Evolutionary conservation across 2,329 filamentous ascomycete genomes (phyloP).

Genomic region (Venturia asperata): DNA sequence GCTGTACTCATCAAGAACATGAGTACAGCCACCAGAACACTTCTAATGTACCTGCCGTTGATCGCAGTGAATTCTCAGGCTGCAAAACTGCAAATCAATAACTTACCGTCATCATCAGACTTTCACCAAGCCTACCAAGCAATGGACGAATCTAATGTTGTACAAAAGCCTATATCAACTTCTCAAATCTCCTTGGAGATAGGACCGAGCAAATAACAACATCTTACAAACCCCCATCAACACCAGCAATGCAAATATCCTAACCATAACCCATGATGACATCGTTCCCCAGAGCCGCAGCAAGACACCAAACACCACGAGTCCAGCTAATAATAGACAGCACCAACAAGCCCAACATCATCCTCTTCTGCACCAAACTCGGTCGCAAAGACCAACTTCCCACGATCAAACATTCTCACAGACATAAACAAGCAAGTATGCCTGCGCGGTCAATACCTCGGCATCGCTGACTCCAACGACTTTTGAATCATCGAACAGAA

Average conservation of each 20-base stretch:
- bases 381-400: background rate
- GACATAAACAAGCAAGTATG: slow-evolving; percentile 81
- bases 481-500: slow-evolving; percentile 91
- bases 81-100: too few species aligned
- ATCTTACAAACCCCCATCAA: background rate
- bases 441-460: slow-evolving; percentile 77
- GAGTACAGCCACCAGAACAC: too few species aligned
- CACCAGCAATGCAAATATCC: slow-evolving; percentile 2
- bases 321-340: background rate
- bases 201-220: background rate
- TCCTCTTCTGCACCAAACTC: background rate
- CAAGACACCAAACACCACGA: background rate
- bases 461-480: slow-evolving; percentile 77
- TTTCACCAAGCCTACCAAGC: background rate
- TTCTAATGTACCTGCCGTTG: too few species aligned
- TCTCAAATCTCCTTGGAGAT: background rate
- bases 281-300: background rate
- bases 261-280: background rate
- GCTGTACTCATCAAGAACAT: too few species aligned
- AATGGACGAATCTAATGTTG: background rate
- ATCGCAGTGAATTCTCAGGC: too few species aligned
- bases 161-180: background rate
- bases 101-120: too few species aligned
- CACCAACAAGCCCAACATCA: background rate
- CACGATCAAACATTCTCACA: slow-evolving; percentile 13